phyloP scores from a whole-genome alignment of 2,329 filamentous ascomycete species.

The Gaeumannomyces tritici region DNA sequence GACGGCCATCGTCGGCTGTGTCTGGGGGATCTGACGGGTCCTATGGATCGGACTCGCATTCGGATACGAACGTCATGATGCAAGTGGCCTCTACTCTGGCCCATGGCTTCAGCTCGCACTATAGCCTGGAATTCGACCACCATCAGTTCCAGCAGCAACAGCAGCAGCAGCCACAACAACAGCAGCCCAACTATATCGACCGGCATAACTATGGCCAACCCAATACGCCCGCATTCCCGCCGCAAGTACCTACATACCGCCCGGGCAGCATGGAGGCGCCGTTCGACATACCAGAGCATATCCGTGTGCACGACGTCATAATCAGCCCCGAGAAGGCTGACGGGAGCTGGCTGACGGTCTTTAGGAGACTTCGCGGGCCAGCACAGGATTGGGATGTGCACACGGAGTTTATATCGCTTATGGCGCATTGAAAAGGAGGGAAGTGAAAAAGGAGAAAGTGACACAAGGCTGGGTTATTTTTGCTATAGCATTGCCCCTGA shows the following conservation, averaged over 20 bases:
- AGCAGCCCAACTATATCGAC: background rate
- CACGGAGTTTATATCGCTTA: constrained; percentile 14
- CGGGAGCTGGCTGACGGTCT: constrained; percentile 20
- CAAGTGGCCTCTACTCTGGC: background rate
- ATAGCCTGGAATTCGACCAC: background rate
- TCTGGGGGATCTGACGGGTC: background rate
- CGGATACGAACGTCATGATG: background rate
- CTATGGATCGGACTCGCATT: background rate
- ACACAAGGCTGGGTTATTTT: background rate
- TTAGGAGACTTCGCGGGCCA: constrained; percentile 18
- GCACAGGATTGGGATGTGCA: constrained; percentile 19
- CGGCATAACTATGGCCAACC: background rate
- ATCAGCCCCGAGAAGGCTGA: constrained; percentile 19
- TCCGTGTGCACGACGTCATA: constrained; percentile 19
- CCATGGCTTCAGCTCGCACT: background rate
- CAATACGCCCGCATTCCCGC: background rate
- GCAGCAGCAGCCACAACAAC: background rate
- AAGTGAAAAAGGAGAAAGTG: background rate
- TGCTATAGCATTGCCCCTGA: background rate
- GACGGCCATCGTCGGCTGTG: background rate
- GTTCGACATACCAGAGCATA: constrained; percentile 21
- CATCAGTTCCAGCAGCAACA: background rate
- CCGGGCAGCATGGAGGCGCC: constrained; percentile 15
- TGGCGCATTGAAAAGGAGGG: constrained; percentile 2
- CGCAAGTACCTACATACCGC: background rate